These are phyloP conservation scores for Austropuccinia psidii DNA, from an alignment of 1,284 basidiomycete genomes.

Conservation along the genomic window DNA sequence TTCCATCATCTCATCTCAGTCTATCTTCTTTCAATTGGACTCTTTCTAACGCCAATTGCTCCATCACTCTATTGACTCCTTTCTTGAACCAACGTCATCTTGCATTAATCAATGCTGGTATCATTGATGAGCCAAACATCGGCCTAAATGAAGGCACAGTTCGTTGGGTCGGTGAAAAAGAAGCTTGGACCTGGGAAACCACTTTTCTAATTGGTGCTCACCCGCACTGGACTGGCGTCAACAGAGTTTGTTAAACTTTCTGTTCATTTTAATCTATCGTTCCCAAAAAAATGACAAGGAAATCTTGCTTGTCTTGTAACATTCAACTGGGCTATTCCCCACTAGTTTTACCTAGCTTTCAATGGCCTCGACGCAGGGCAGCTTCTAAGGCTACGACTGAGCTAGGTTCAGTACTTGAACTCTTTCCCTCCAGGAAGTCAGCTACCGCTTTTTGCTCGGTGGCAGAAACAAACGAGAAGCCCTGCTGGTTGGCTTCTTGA, in stretches of 20 bases:
- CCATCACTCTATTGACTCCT: constrained; percentile 41
- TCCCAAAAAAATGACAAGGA: not conserved
- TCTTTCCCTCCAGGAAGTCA: constrained; percentile 70
- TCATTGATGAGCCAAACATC: constrained; percentile 41
- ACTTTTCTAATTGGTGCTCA: not conserved
- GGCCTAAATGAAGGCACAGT: constrained; percentile 33
- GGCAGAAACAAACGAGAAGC: constrained; percentile 67
- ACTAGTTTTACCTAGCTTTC: constrained; percentile 30
- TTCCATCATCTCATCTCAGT: constrained; percentile 15
- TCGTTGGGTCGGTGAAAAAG: constrained; percentile 33
- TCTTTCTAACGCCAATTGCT: constrained; percentile 41
- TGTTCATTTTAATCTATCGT: not conserved
- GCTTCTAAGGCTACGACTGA: constrained; percentile 12
- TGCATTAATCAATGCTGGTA: constrained; percentile 41
- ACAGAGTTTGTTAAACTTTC: not conserved
- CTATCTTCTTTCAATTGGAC: constrained; percentile 40
- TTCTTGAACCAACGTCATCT: constrained; percentile 41
- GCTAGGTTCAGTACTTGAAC: constrained; percentile 43
- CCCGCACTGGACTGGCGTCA: not conserved
- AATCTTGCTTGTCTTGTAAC: not conserved
- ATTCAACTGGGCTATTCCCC: no score
- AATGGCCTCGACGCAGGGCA: constrained; percentile 36
- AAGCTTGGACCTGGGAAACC: constrained; percentile 29
- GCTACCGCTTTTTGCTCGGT: constrained; percentile 74
- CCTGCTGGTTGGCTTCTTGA: constrained; percentile 67